Conservation (phyloP, 805 yeast genomes). For the Lipomyces sp. region DNA sequence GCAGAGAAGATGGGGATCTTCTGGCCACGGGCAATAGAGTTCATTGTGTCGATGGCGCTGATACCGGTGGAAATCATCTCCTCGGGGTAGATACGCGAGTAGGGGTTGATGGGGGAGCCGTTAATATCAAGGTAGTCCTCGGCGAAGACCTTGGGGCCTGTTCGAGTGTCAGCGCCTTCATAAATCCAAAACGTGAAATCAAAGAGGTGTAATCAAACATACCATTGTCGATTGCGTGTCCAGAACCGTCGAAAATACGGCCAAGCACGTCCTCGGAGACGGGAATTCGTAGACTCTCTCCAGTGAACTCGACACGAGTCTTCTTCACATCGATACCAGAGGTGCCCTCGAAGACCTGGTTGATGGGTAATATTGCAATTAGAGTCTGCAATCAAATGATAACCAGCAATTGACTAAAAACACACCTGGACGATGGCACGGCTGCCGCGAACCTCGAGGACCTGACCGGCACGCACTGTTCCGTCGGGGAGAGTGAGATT, state of each 20-base stretch:
- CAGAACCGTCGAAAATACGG: slow-evolving; percentile 97
- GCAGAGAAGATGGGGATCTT: slow-evolving; percentile 99
- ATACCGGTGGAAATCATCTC: slow-evolving; percentile 99
- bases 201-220: background rate
- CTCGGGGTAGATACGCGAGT: slow-evolving; percentile 97
- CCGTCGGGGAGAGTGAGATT: slow-evolving; percentile 97
- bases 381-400: background rate
- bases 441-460: slow-evolving; percentile 93
- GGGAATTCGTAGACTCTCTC: slow-evolving; percentile 86
- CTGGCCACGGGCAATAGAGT: slow-evolving; percentile 99
- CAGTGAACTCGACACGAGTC: slow-evolving; percentile 96
- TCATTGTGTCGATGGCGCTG: slow-evolving; percentile 98
- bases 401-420: background rate
- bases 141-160: slow-evolving; percentile 95
- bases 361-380: background rate
- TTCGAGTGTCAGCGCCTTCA: background rate
- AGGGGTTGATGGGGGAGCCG: slow-evolving; percentile 98
- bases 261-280: slow-evolving; percentile 97
- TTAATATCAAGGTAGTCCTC: slow-evolving; percentile 98
- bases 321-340: slow-evolving; percentile 98
- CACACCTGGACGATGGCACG: slow-evolving; percentile 85
- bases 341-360: slow-evolving; percentile 89
- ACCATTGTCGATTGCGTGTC: slow-evolving; percentile 88
- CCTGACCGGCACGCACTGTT: slow-evolving; percentile 92
- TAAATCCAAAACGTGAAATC: background rate